phyloP scores from a whole-genome alignment of 2,329 filamentous ascomycete species.

The Xylariaceae sp. region DNA sequence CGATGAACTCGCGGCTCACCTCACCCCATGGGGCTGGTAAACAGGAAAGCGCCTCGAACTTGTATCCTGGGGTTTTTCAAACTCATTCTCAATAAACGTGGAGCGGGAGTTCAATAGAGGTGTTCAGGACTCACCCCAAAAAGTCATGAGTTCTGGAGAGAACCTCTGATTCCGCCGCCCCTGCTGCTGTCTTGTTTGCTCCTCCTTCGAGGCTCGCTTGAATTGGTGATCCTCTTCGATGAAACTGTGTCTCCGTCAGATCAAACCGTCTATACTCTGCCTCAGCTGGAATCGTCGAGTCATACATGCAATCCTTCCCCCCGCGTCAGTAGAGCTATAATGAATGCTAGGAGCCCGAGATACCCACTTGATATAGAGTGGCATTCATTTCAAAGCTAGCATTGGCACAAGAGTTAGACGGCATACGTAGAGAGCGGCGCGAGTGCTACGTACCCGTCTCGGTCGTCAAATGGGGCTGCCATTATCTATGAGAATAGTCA shows the following conservation, averaged over 20 bases:
- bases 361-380: slow-evolving; percentile 74
- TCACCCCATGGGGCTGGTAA: slow-evolving; percentile 70
- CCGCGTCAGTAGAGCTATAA: slow-evolving; percentile 17
- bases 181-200: slow-evolving; percentile 52
- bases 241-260: slow-evolving; percentile 51
- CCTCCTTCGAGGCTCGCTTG: slow-evolving; percentile 57
- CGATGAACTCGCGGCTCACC: slow-evolving; percentile 70
- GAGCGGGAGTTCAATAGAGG: neutral
- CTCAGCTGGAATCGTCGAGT: neutral
- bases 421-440: neutral
- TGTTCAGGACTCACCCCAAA: slow-evolving; percentile 85
- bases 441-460: slow-evolving; percentile 58
- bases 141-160: slow-evolving; percentile 79
- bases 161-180: slow-evolving; percentile 35
- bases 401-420: slow-evolving; percentile 1
- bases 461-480: slow-evolving; percentile 73
- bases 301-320: slow-evolving; percentile 50
- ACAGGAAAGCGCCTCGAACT: slow-evolving; percentile 84
- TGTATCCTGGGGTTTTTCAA: slow-evolving; percentile 64
- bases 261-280: slow-evolving; percentile 1
- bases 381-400: slow-evolving; percentile 91
- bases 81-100: slow-evolving; percentile 1
- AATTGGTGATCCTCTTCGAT: slow-evolving; percentile 84
- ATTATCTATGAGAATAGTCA: slow-evolving; percentile 60
- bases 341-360: slow-evolving; percentile 6